Evolutionary conservation across 495 filamentous ascomycete genomes (phyloP).

Genomic region (Filosporella fistucella): DNA sequence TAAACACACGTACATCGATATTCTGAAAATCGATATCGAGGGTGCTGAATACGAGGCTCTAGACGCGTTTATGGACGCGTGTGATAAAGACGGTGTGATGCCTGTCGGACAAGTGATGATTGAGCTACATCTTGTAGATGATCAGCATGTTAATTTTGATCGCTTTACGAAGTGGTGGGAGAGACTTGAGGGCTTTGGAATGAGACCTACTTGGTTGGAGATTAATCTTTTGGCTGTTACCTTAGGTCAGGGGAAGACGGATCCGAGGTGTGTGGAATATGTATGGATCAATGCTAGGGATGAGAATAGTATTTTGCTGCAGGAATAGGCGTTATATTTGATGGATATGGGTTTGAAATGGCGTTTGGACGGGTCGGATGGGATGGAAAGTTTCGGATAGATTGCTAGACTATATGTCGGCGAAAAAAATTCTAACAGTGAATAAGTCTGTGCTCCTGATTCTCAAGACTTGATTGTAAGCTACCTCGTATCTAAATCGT

Average conservation of each 20-base stretch:
- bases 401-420: no score
- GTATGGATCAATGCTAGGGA: conserved; percentile 23
- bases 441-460: no score
- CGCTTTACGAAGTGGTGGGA: conserved; percentile 27
- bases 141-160: conserved; percentile 11
- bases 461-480: no score
- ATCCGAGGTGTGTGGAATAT: conserved; percentile 24
- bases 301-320: conserved; percentile 17
- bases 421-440: no score
- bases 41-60: conserved; percentile 26
- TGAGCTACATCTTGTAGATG: conserved; percentile 28
- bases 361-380: not conserved
- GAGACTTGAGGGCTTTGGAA: conserved; percentile 21
- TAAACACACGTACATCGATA: conserved; percentile 29
- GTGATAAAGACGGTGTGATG: conserved; percentile 12
- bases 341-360: not conserved
- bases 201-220: conserved; percentile 27
- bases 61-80: conserved; percentile 20
- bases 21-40: conserved; percentile 33
- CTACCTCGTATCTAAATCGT: no score
- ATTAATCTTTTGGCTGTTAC: conserved; percentile 24
- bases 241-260: conserved; percentile 10
- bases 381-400: not conserved
- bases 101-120: conserved; percentile 30
- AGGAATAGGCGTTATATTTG: not conserved